Percentiles rank a stretch among this genome's conserved stretches.
Evolutionary conservation across 2,329 filamentous ascomycete species (phyloP).

Genomic region (Knufia petricola): DNA sequence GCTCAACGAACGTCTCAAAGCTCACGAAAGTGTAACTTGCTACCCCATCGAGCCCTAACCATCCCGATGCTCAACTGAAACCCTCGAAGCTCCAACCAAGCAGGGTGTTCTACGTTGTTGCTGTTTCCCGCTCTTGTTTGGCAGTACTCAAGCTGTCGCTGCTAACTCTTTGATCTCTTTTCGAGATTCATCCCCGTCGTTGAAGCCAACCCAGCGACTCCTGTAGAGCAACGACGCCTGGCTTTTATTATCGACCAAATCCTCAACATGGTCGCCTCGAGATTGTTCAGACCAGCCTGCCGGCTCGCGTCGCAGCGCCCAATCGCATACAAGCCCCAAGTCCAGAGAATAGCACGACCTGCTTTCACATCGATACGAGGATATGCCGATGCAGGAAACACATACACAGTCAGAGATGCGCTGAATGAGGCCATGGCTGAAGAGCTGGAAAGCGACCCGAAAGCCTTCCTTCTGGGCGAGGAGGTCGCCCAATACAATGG

Average conservation of each 20-base stretch:
- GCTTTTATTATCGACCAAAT: background rate
- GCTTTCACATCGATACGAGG: slow-evolving; percentile 40
- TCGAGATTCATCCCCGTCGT: background rate
- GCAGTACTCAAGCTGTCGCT: slow-evolving; percentile 25
- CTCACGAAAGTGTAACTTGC: slow-evolving; percentile 4
- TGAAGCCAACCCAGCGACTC: background rate
- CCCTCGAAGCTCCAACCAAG: slow-evolving; percentile 3
- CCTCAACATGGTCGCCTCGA: slow-evolving; percentile 46
- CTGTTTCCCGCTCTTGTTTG: background rate
- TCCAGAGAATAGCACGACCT: slow-evolving; percentile 32
- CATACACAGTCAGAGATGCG: slow-evolving; percentile 94
- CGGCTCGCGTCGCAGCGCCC: slow-evolving; percentile 50
- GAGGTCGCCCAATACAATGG: slow-evolving; percentile 99
- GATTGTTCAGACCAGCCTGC: slow-evolving; percentile 55
- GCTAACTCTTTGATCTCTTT: slow-evolving; percentile 31
- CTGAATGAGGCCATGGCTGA: slow-evolving; percentile 96
- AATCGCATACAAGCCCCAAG: slow-evolving; percentile 41
- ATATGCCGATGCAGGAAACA: slow-evolving; percentile 62
- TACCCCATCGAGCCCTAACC: too few species aligned
- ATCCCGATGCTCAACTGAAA: slow-evolving; percentile 8
- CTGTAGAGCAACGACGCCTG: background rate
- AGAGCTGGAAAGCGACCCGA: slow-evolving; percentile 87
- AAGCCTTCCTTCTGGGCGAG: slow-evolving; percentile 93
- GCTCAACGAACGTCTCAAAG: background rate
- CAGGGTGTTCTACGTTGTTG: background rate